Evolutionary conservation across 2,329 filamentous ascomycete genomes (phyloP).

Genomic region (Cryphonectria carpinicola): DNA sequence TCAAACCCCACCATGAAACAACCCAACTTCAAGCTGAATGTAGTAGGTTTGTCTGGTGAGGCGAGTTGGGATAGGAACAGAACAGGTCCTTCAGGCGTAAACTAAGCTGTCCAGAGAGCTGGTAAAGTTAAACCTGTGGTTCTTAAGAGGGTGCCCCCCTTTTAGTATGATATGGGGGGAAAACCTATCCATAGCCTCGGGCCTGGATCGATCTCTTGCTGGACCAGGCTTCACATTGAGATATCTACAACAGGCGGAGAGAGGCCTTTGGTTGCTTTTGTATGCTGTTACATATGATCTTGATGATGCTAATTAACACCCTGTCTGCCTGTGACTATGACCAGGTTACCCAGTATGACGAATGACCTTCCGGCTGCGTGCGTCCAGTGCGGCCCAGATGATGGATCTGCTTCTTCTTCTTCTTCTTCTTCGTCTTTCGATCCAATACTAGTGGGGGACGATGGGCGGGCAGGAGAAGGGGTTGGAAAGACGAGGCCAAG

Average conservation of each 20-base stretch:
- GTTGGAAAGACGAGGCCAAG: not conserved
- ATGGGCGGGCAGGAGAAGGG: too few species aligned
- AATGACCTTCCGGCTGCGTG: not conserved
- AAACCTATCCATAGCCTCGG: not conserved
- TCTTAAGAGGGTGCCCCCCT: not conserved
- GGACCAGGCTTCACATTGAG: not conserved
- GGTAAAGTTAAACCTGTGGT: not conserved
- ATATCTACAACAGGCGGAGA: not conserved
- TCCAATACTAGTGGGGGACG: not conserved
- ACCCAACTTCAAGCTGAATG: not conserved
- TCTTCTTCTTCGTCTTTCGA: not conserved
- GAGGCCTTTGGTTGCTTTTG: too few species aligned
- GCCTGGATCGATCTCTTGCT: not conserved
- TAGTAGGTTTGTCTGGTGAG: not conserved
- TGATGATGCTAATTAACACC: not conserved
- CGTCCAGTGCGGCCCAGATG: not conserved
- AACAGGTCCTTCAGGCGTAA: not conserved
- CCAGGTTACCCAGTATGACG: not conserved
- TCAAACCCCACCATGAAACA: not conserved
- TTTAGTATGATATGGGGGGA: not conserved
- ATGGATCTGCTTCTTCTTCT: not conserved
- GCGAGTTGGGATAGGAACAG: not conserved
- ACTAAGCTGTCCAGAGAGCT: not conserved
- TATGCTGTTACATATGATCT: not conserved
- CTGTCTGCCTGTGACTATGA: not conserved